Evolutionary conservation across 2,329 filamentous ascomycete species (phyloP).

Genomic region (Neofusicoccum parvum): DNA sequence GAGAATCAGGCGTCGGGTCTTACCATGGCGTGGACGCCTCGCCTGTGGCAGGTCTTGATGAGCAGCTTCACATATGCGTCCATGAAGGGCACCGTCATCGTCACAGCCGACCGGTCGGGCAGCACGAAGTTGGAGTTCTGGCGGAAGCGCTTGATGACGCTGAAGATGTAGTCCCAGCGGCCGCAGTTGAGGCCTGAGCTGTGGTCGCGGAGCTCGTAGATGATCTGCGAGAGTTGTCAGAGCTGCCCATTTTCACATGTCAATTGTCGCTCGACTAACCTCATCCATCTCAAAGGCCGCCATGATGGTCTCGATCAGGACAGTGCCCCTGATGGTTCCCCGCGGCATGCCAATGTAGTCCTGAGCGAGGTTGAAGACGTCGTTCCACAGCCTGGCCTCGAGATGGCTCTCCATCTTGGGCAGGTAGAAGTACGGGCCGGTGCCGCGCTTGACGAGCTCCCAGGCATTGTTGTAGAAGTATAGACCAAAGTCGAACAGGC

Average conservation of each 20-base stretch:
- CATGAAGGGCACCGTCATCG: slow-evolving; percentile 99
- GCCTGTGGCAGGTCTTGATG: slow-evolving; percentile 96
- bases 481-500: slow-evolving; percentile 94
- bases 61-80: slow-evolving; percentile 94
- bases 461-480: slow-evolving; percentile 99
- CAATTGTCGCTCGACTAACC: slow-evolving; percentile 34
- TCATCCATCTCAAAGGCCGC: slow-evolving; percentile 99
- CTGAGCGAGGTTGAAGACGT: slow-evolving; percentile 93
- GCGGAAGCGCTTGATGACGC: slow-evolving; percentile 98
- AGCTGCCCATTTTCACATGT: neutral
- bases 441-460: slow-evolving; percentile 80
- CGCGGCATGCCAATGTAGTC: slow-evolving; percentile 88
- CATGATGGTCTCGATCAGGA: slow-evolving; percentile 96
- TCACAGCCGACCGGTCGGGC: slow-evolving; percentile 86
- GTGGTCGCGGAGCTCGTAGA: slow-evolving; percentile 97
- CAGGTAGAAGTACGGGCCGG: slow-evolving; percentile 95
- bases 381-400: slow-evolving; percentile 97
- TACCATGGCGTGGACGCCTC: slow-evolving; percentile 93
- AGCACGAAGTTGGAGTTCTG: slow-evolving; percentile 91
- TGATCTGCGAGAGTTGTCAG: slow-evolving; percentile 61
- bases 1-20: neutral
- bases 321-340: slow-evolving; percentile 91
- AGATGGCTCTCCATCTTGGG: slow-evolving; percentile 98
- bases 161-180: slow-evolving; percentile 99
- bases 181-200: slow-evolving; percentile 96